Evolutionary conservation across 1,284 basidiomycete species (phyloP).

Genomic region (Mycosarcoma maydis): DNA sequence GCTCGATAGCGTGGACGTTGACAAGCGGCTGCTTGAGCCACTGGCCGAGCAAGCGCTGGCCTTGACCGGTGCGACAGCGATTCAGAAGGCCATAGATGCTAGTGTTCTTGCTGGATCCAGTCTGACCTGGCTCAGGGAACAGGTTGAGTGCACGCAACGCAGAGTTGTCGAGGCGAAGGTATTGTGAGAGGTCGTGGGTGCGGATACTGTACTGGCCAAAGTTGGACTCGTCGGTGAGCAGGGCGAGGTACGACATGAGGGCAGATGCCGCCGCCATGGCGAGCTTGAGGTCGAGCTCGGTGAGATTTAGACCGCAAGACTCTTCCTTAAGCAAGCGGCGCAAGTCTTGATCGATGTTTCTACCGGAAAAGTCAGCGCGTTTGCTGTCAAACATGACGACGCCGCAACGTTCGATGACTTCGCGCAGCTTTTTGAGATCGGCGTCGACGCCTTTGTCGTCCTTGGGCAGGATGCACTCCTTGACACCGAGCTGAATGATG

Average conservation of each 20-base stretch:
- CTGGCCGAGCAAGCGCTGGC: slow-evolving; percentile 84
- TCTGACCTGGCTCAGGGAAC: slow-evolving; percentile 73
- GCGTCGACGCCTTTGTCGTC: slow-evolving; percentile 75
- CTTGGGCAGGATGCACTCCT: slow-evolving; percentile 79
- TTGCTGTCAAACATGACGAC: slow-evolving; percentile 90
- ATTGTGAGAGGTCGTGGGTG: slow-evolving; percentile 91
- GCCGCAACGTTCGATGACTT: slow-evolving; percentile 81
- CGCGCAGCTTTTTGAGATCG: slow-evolving; percentile 72
- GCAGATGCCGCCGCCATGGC: slow-evolving; percentile 85
- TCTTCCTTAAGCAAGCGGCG: slow-evolving; percentile 75
- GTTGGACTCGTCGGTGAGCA: slow-evolving; percentile 83
- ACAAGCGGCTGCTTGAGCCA: slow-evolving; percentile 98
- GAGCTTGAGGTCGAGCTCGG: slow-evolving; percentile 80
- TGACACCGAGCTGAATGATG: slow-evolving; percentile 93
- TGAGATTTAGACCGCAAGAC: slow-evolving; percentile 55
- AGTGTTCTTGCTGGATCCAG: slow-evolving; percentile 49
- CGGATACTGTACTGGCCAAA: slow-evolving; percentile 82
- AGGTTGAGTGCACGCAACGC: slow-evolving; percentile 90
- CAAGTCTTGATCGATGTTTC: slow-evolving; percentile 85
- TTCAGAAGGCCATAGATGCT: slow-evolving; percentile 90
- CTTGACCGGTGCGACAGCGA: slow-evolving; percentile 95
- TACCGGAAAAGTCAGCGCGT: slow-evolving; percentile 79
- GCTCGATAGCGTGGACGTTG: slow-evolving; percentile 87
- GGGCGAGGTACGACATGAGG: slow-evolving; percentile 81
- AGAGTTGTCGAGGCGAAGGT: slow-evolving; percentile 94